Percentiles rank a stretch among this genome's conserved stretches.
phyloP scores from a whole-genome alignment of 2,329 filamentous ascomycete genomes.

The Coccinonectria pachysandricola region DNA sequence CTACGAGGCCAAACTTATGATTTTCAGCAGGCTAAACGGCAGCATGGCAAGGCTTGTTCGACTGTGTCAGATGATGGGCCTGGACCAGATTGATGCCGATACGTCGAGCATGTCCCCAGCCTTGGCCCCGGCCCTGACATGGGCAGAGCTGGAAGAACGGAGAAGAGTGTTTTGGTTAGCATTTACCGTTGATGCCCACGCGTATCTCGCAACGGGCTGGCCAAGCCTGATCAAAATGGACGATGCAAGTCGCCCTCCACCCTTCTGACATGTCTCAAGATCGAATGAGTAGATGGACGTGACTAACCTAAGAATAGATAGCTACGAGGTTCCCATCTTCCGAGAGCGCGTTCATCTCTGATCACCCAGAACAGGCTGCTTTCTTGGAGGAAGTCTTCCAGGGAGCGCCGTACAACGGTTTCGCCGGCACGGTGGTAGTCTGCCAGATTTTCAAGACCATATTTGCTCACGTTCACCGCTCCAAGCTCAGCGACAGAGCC shows the following conservation, averaged over 20 bases:
- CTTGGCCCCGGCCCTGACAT: conserved; percentile 62
- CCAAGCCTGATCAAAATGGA: conserved; percentile 66
- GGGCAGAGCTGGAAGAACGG: conserved; percentile 68
- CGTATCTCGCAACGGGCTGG: conserved; percentile 85
- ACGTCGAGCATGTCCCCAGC: conserved; percentile 62
- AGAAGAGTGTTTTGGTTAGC: conserved; percentile 78
- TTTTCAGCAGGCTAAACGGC: conserved; percentile 78
- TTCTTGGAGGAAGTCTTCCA: conserved; percentile 56
- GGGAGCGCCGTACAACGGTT: conserved; percentile 55
- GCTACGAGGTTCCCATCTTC: conserved; percentile 70
- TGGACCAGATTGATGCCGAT: conserved; percentile 64
- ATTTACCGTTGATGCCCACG: conserved; percentile 75
- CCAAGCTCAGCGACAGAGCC: conserved; percentile 58
- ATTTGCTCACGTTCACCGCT: conserved; percentile 67
- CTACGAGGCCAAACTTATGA: conserved; percentile 77
- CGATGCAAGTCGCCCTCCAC: conserved; percentile 38
- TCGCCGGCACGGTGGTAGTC: conserved; percentile 62
- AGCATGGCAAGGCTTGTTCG: conserved; percentile 63
- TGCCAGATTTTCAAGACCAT: conserved; percentile 75
- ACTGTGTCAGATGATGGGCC: conserved; percentile 72
- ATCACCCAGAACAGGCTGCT: conserved; percentile 50
- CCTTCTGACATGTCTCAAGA: background rate
- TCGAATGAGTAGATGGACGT: too few species aligned
- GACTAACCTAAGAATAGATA: conserved; percentile 36
- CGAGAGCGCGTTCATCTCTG: conserved; percentile 64